A percentile compares a stretch with the other conserved stretches of the same genome.
These are phyloP conservation scores for Aspergillus pseudonomiae DNA, from an alignment of 2,329 filamentous ascomycete genomes.

Conservation along the genomic window DNA sequence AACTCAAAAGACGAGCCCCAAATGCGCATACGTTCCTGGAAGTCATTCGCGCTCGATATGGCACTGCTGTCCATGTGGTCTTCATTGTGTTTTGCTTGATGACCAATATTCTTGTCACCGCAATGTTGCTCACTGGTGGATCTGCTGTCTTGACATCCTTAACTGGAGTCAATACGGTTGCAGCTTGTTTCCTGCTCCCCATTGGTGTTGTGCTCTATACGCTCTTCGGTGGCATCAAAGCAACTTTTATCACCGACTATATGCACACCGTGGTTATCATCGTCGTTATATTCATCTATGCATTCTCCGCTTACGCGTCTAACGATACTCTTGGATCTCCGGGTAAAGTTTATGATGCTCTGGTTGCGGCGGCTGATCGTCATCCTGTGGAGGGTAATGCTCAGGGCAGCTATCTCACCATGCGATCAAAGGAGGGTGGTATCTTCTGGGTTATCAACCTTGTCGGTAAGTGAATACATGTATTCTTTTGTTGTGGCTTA, in stretches of 20 bases:
- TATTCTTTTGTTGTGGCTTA: background rate
- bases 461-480: slow-evolving; percentile 71
- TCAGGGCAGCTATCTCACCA: slow-evolving; percentile 81
- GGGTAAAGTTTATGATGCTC: slow-evolving; percentile 73
- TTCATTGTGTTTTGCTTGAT: slow-evolving; percentile 82
- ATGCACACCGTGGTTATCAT: slow-evolving; percentile 76
- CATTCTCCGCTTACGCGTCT: slow-evolving; percentile 79
- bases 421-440: slow-evolving; percentile 77
- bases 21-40: slow-evolving; percentile 87
- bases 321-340: slow-evolving; percentile 74
- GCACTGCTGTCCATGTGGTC: slow-evolving; percentile 70
- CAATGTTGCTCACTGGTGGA: slow-evolving; percentile 86
- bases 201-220: slow-evolving; percentile 82
- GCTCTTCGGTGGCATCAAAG: slow-evolving; percentile 75
- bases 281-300: slow-evolving; percentile 82
- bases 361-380: slow-evolving; percentile 66
- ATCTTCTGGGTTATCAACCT: slow-evolving; percentile 93
- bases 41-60: slow-evolving; percentile 80
- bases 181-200: slow-evolving; percentile 81
- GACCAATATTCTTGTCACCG: slow-evolving; percentile 84
- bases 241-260: slow-evolving; percentile 83
- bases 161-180: slow-evolving; percentile 75
- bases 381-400: slow-evolving; percentile 82
- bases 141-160: slow-evolving; percentile 72
- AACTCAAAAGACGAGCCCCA: slow-evolving; percentile 81